Evolutionary conservation across 352 stramenopile genomes (phyloP).

Genomic region (Pythium aphanidermatum): DNA sequence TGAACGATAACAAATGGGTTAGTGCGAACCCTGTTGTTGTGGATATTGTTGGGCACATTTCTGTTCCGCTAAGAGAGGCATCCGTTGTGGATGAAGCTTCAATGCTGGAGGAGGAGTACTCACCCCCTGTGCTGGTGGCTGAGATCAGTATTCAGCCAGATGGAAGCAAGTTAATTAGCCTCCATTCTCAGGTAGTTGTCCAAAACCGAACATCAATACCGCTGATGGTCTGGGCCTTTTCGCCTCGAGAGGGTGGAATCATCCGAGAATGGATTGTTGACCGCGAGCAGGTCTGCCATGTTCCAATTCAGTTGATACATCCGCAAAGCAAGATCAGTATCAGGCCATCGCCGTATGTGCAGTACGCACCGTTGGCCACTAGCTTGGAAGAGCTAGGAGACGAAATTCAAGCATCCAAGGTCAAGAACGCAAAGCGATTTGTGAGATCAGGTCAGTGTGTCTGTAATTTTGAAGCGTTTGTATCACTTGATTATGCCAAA

Average conservation of each 20-base stretch:
- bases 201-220: constrained; percentile 85
- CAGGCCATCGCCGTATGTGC: constrained; percentile 71
- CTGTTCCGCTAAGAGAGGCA: constrained; percentile 66
- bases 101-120: constrained; percentile 47
- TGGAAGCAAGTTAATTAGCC: constrained; percentile 82
- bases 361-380: constrained; percentile 78
- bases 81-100: constrained; percentile 22
- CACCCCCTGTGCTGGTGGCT: constrained; percentile 67
- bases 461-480: constrained; percentile 80
- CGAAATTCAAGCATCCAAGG: constrained; percentile 59
- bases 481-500: constrained; percentile 56
- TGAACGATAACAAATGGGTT: constrained; percentile 85
- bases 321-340: constrained; percentile 87
- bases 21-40: constrained; percentile 83
- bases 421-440: constrained; percentile 76
- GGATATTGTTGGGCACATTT: constrained; percentile 83
- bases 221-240: constrained; percentile 86
- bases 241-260: constrained; percentile 59
- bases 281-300: constrained; percentile 72
- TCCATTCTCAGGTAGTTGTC: constrained; percentile 84
- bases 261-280: constrained; percentile 80
- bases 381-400: constrained; percentile 77
- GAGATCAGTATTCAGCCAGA: constrained; percentile 86
- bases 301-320: constrained; percentile 81
- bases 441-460: constrained; percentile 67